These are phyloP conservation scores for Margaritispora aquatica DNA, from an alignment of 495 filamentous ascomycete genomes.

Conservation along the genomic window DNA sequence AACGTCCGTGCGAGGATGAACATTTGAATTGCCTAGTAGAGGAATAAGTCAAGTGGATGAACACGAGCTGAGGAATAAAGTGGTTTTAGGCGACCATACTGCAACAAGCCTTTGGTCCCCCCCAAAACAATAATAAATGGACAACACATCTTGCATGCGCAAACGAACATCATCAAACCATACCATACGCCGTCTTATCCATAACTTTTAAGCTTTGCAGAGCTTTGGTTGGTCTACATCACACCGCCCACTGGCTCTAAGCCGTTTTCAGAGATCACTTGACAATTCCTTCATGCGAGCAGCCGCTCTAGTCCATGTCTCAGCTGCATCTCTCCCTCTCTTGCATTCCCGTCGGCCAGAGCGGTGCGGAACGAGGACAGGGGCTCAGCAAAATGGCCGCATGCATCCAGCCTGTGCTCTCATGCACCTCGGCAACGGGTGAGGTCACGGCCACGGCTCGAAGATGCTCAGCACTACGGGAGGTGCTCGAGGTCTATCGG, in stretches of 20 bases:
- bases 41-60: too few species aligned
- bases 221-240: not conserved
- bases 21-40: too few species aligned
- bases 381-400: not conserved
- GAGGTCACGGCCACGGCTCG: not conserved
- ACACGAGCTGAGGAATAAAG: not conserved
- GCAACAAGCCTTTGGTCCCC: not conserved
- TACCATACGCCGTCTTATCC: not conserved
- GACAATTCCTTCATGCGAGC: constrained; percentile 21
- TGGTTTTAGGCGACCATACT: not conserved
- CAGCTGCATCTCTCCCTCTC: constrained; percentile 9
- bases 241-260: constrained; percentile 8
- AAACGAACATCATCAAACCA: not conserved
- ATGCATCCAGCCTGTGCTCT: constrained; percentile 5
- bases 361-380: constrained; percentile 18
- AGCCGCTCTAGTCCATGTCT: constrained; percentile 20
- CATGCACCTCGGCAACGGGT: constrained; percentile 14
- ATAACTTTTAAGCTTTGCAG: not conserved
- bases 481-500: too few species aligned
- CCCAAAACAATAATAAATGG: not conserved
- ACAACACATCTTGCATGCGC: constrained; percentile 11
- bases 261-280: constrained; percentile 13
- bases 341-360: constrained; percentile 23
- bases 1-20: too few species aligned
- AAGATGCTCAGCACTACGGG: not conserved